Evolutionary conservation across 257 asterid genomes (phyloP).

Genomic region (Fraxinus excelsior): DNA sequence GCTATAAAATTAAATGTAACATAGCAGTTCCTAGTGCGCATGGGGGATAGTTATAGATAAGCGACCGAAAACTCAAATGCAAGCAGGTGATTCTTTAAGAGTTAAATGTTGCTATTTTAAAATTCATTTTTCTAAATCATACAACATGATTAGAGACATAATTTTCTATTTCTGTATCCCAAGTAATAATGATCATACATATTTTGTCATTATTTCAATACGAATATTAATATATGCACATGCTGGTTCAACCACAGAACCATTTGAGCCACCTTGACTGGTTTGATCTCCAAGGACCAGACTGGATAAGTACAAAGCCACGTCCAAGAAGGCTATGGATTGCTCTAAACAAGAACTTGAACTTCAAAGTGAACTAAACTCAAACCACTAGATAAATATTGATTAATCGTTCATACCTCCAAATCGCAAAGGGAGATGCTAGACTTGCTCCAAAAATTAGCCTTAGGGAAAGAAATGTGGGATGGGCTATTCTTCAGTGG

Average conservation of each 20-base stretch:
- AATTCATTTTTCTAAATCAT: background rate
- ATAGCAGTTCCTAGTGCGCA: background rate
- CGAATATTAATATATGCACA: background rate
- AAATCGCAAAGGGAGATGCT: slow-evolving; percentile 60
- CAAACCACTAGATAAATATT: background rate
- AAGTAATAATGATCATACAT: background rate
- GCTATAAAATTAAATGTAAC: background rate
- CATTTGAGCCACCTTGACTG: background rate
- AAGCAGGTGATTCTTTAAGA: background rate
- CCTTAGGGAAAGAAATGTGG: slow-evolving; percentile 50
- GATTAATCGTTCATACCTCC: slow-evolving; percentile 54
- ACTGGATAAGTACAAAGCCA: background rate
- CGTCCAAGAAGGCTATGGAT: background rate
- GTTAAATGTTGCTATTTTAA: background rate
- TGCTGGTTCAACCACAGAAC: background rate
- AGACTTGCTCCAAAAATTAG: slow-evolving; percentile 73
- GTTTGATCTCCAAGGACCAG: background rate
- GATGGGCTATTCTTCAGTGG: slow-evolving; percentile 37
- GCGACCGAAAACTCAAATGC: background rate
- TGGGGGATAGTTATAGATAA: background rate
- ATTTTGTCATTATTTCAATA: background rate
- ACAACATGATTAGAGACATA: background rate
- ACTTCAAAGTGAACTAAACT: background rate
- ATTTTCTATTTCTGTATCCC: background rate
- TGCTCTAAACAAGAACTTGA: background rate